Evolutionary conservation across 2,329 filamentous ascomycete species (phyloP).

Genomic region (Penicillium thymicola): DNA sequence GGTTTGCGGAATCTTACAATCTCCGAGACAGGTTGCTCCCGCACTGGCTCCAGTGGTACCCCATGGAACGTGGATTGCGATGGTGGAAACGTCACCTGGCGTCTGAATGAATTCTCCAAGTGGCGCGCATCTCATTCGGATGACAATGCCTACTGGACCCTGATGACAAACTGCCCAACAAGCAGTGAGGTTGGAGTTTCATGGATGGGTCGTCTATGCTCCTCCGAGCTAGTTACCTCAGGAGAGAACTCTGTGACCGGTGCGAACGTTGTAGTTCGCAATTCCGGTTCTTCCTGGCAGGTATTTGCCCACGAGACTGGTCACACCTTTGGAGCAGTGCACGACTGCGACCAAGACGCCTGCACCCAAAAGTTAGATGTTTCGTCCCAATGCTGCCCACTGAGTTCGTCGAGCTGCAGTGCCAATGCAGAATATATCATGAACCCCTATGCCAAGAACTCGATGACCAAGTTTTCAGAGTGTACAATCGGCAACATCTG

Average conservation of each 20-base stretch:
- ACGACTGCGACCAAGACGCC: conserved; percentile 74
- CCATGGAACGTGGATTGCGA: conserved; percentile 80
- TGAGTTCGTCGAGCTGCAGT: conserved; percentile 65
- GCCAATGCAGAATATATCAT: conserved; percentile 83
- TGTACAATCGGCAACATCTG: conserved; percentile 95
- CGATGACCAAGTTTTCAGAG: conserved; percentile 76
- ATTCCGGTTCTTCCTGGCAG: conserved; percentile 83
- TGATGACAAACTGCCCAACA: conserved; percentile 78
- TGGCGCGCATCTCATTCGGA: conserved; percentile 81
- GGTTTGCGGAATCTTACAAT: conserved; percentile 84
- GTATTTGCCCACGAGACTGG: conserved; percentile 92
- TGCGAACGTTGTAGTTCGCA: conserved; percentile 85
- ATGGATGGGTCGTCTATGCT: conserved; percentile 87
- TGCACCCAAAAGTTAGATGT: conserved; percentile 63
- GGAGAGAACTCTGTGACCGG: conserved; percentile 70
- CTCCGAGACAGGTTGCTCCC: conserved; percentile 70
- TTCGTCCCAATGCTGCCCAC: conserved; percentile 74
- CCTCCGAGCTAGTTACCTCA: conserved; percentile 50
- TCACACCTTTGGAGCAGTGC: conserved; percentile 92
- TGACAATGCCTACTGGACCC: conserved; percentile 87
- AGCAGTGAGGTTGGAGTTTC: conserved; percentile 83
- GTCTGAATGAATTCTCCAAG: conserved; percentile 79
- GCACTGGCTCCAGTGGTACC: conserved; percentile 61
- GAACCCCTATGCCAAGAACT: conserved; percentile 79
- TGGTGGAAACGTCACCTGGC: conserved; percentile 61